phyloP scores from a whole-genome alignment of 2,329 filamentous ascomycete species.

The Pseudopithomyces maydicus region DNA sequence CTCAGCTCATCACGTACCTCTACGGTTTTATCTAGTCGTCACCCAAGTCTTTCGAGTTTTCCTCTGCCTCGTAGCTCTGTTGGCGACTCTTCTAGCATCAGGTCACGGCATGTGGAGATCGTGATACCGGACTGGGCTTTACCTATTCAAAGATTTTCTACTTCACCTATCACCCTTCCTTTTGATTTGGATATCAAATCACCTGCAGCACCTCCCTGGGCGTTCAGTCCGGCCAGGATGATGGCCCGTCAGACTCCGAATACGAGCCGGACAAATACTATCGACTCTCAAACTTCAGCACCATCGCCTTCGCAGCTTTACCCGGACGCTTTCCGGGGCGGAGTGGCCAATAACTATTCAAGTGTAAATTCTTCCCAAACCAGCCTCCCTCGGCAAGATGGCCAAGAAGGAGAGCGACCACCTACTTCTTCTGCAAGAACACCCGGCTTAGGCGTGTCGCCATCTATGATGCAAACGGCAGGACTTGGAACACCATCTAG shows the following conservation, averaged over 20 bases:
- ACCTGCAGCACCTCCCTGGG: slow-evolving; percentile 23
- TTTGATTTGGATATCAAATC: slow-evolving; percentile 25
- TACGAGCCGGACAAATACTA: slow-evolving; percentile 52
- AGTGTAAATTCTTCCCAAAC: slow-evolving; percentile 54
- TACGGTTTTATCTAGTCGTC: slow-evolving; percentile 34
- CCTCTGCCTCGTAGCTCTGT: slow-evolving; percentile 35
- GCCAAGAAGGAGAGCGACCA: slow-evolving; percentile 48
- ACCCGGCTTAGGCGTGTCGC: slow-evolving; percentile 49
- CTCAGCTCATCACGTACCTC: slow-evolving; percentile 40
- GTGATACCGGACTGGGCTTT: slow-evolving; percentile 52
- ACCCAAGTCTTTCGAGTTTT: slow-evolving; percentile 34
- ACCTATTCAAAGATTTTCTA: slow-evolving; percentile 46
- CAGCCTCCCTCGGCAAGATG: slow-evolving; percentile 51
- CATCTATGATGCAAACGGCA: slow-evolving; percentile 42
- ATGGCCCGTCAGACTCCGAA: slow-evolving; percentile 51
- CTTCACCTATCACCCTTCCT: slow-evolving; percentile 36
- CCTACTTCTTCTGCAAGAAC: slow-evolving; percentile 39
- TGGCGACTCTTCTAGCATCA: slow-evolving; percentile 35
- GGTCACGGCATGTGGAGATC: slow-evolving; percentile 56
- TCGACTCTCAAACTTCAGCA: slow-evolving; percentile 53
- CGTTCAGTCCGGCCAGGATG: slow-evolving; percentile 36
- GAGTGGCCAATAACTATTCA: slow-evolving; percentile 43
- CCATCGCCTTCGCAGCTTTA: slow-evolving; percentile 51
- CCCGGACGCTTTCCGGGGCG: slow-evolving; percentile 38
- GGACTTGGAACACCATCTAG: slow-evolving; percentile 45